These are phyloP conservation scores for Talaromyces islandicus DNA, from an alignment of 2,329 filamentous ascomycete species.

Conservation along the genomic window DNA sequence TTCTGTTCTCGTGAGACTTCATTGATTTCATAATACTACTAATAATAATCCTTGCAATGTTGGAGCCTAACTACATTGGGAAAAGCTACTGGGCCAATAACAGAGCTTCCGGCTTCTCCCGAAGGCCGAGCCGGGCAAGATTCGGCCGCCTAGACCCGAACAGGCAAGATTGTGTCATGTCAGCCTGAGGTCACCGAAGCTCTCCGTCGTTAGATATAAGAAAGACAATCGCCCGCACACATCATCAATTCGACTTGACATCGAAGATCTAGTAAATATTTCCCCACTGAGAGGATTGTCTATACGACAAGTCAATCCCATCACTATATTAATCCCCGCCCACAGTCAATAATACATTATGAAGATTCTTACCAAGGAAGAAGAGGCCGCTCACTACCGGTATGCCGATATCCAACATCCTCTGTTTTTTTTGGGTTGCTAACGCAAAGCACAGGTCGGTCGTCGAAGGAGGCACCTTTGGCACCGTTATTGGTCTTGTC, in stretches of 20 bases:
- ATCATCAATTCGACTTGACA: background rate
- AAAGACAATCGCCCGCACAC: background rate
- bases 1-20: too few relatives aligned
- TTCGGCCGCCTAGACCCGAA: background rate
- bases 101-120: background rate
- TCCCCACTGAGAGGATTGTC: background rate
- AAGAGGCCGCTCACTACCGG: slow-evolving; percentile 81
- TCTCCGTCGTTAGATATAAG: background rate
- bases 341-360: slow-evolving; percentile 44
- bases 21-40: background rate
- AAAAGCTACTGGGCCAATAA: background rate
- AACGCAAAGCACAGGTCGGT: slow-evolving; percentile 50
- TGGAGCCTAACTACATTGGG: background rate
- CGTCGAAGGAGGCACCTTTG: slow-evolving; percentile 70
- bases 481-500: slow-evolving; percentile 62
- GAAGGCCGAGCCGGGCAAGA: background rate
- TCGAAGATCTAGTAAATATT: background rate
- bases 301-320: background rate
- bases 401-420: slow-evolving; percentile 22
- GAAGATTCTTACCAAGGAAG: slow-evolving; percentile 94
- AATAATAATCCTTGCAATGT: too few relatives aligned
- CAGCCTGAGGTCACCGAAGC: background rate
- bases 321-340: background rate
- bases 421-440: slow-evolving; percentile 3
- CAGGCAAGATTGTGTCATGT: background rate